Conservation (phyloP, 805 yeast genomes). For the Dipodascus albidus region DNA sequence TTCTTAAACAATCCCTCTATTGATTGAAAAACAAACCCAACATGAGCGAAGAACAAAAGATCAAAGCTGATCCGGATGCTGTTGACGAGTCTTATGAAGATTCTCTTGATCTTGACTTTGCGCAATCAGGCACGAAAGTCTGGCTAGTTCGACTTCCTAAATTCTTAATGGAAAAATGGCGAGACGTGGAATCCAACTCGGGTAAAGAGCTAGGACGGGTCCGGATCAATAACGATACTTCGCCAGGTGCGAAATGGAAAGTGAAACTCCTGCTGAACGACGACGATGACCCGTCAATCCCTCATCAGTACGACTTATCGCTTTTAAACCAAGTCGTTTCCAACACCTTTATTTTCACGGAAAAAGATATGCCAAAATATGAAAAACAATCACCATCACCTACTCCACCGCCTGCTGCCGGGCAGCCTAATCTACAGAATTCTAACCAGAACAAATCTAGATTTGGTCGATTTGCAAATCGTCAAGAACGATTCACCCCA, state of each 20-base stretch:
- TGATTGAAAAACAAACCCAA: no score
- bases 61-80: slow-evolving; percentile 12
- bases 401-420: not conserved
- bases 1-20: no score
- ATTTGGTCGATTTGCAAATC: slow-evolving; percentile 4
- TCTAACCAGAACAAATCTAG: slow-evolving; percentile 13
- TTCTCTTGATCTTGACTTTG: slow-evolving; percentile 65
- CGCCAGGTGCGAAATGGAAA: slow-evolving; percentile 18
- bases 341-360: slow-evolving; percentile 81
- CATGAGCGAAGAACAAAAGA: not conserved
- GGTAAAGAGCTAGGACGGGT: slow-evolving; percentile 75
- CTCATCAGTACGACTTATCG: slow-evolving; percentile 73
- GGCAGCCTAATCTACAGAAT: not conserved
- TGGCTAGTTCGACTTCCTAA: slow-evolving; percentile 92
- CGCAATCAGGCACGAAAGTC: slow-evolving; percentile 53
- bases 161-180: slow-evolving; percentile 75
- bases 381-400: slow-evolving; percentile 24
- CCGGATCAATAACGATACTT: slow-evolving; percentile 45
- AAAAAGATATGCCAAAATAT: slow-evolving; percentile 51
- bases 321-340: slow-evolving; percentile 69
- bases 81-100: slow-evolving; percentile 42
- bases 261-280: slow-evolving; percentile 29
- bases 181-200: slow-evolving; percentile 43
- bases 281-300: slow-evolving; percentile 42
- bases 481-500: slow-evolving; percentile 44